Base-by-base conservation (phyloP, 495 filamentous ascomycete species). In the Neurospora hispaniola region DNA sequence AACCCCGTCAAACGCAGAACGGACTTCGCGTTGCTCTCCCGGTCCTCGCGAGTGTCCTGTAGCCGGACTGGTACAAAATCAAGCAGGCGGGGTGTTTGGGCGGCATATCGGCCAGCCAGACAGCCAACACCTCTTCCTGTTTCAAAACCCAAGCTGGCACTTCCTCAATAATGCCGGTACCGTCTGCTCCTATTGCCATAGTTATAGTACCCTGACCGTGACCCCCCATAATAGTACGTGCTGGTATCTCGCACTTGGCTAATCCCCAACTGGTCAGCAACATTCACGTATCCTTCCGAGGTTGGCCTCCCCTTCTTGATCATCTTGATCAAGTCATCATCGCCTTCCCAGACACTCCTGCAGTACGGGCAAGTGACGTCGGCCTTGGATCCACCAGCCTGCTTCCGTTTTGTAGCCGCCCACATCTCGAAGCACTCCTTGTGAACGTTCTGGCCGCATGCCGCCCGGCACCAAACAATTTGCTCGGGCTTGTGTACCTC, bases 381-480 rank as follows among this genome's bases (percentile, higher is more conserved):
- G 16, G 69, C 69, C 41, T 66, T 35, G 38, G 42, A 59, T 1
- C 73, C 75, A 5, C 72, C 70, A 0, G 43, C 69, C 59, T 80
- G 80, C 38, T 78, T 75, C 0, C 79, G 79, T 73, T 90, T 88
- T 5, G 87, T 89, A 4, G 81, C 78, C 10, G 87, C 87, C 92
- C 92, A 94, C 78, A 88, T 86, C 73, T 90, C 82, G 75, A 94
- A 93, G 73, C 92, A 94, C 4, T 81, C 79, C 74, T 85, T 86
- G 79, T 96, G 93, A 12, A 94, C 85, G 74, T 96, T 94, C 79
- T 94, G 92, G 1, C 92, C 92, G 76, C 93, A 96, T 0, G 88
- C 85, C 4, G 88, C 86, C 71, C 88, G 88, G 78, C 93, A 96
- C 84, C 89, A 94, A 3, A 93, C 87, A 18, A 90, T 85, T 0